Conservation (phyloP, 495 filamentous ascomycete species). For the Penicillium arizonense region DNA sequence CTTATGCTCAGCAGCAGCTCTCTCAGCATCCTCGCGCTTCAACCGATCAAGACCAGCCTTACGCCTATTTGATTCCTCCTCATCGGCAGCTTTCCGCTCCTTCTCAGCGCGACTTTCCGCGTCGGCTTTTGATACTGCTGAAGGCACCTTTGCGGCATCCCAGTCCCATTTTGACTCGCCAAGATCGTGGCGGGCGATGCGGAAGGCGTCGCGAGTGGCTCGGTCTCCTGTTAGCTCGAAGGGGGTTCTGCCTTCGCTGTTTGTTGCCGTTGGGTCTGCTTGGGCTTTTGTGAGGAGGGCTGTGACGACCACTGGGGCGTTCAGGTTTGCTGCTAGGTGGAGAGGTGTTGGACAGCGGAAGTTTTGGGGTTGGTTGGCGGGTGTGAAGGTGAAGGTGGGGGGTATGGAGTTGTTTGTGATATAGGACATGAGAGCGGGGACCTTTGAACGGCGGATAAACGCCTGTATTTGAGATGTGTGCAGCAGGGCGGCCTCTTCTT, state of each 20-base stretch:
- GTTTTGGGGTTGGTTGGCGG: constrained; percentile 63
- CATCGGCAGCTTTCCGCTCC: constrained; percentile 58
- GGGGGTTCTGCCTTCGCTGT: constrained; percentile 65
- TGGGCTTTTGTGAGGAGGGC: constrained; percentile 74
- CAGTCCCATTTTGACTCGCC: constrained; percentile 80
- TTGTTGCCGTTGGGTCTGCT: constrained; percentile 71
- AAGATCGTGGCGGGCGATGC: constrained; percentile 77
- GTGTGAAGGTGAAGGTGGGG: constrained; percentile 70
- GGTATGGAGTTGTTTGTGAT: constrained; percentile 67
- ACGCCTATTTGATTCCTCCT: constrained; percentile 56
- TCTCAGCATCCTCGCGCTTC: constrained; percentile 62
- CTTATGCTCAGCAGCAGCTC: constrained; percentile 32
- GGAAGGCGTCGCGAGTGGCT: constrained; percentile 85
- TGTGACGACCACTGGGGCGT: constrained; percentile 67
- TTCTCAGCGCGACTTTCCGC: constrained; percentile 60
- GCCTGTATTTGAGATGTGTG: constrained; percentile 87
- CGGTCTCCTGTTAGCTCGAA: constrained; percentile 89
- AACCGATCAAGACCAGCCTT: constrained; percentile 64
- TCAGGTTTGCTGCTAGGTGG: constrained; percentile 79
- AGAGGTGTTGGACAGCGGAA: constrained; percentile 83
- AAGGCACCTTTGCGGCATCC: constrained; percentile 69
- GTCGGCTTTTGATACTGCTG: constrained; percentile 64
- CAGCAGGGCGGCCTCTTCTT: constrained; percentile 74
- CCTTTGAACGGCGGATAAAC: constrained; percentile 85
- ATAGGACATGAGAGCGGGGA: constrained; percentile 84